Conservation (phyloP, 192 early-diverging fungal genomes). For the Mortierella claussenii region DNA sequence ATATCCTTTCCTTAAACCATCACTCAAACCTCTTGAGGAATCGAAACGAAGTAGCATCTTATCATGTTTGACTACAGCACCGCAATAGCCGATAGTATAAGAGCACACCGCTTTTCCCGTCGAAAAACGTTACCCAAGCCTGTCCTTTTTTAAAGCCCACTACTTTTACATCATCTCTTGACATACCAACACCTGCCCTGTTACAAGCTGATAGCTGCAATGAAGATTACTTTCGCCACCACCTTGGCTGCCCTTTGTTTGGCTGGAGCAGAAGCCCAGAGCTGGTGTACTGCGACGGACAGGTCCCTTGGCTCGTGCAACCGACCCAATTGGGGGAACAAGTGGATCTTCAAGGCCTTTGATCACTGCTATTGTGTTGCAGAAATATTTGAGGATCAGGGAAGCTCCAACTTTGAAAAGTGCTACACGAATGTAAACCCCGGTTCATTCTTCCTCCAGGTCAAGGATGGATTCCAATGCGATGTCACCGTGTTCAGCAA, state of each 20-base stretch:
- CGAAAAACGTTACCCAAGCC: background rate
- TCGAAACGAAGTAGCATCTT: no score
- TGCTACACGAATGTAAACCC: background rate
- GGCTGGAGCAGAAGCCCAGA: background rate
- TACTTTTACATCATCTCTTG: background rate
- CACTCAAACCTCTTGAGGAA: no score
- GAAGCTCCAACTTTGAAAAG: background rate
- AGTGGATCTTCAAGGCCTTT: constrained; percentile 4
- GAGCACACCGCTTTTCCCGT: background rate
- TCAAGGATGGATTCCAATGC: constrained; percentile 4
- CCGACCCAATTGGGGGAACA: background rate
- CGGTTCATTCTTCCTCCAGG: constrained; percentile 3
- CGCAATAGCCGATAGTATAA: background rate
- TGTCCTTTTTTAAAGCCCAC: no score
- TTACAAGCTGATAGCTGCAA: background rate
- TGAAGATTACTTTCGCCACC: background rate
- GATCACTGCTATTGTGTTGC: background rate
- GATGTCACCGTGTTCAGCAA: constrained; percentile 1
- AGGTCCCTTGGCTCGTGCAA: background rate
- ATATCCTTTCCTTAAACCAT: no score
- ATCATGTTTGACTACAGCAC: background rate
- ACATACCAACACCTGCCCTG: background rate
- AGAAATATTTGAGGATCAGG: background rate
- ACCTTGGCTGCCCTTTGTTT: constrained; percentile 4
- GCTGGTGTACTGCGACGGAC: background rate